Percentiles rank a stretch among this genome's conserved stretches.
Evolutionary conservation across 768 basidiomycete genomes (phyloP).

Genomic region (Boletus vermiculosoides): DNA sequence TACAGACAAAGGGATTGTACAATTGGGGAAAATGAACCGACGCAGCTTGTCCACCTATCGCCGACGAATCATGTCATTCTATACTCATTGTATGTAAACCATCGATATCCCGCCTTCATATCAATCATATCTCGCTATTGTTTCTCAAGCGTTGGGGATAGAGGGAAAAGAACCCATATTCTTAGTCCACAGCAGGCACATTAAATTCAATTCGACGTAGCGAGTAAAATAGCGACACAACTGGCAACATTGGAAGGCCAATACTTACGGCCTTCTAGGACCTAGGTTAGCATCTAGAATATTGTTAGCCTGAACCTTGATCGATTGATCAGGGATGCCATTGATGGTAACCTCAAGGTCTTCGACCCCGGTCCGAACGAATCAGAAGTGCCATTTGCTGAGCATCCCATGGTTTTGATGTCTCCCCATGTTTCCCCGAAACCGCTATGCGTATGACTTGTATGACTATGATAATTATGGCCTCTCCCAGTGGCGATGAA

Average conservation of each 20-base stretch:
- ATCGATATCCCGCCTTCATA: slow-evolving; percentile 31
- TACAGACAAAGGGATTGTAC: slow-evolving; percentile 8
- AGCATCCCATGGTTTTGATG: not conserved
- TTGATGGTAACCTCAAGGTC: slow-evolving; percentile 7
- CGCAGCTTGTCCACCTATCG: slow-evolving; percentile 6
- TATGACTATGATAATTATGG: not conserved
- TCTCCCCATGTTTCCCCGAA: not conserved
- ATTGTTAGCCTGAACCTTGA: slow-evolving; percentile 11
- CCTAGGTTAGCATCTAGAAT: slow-evolving; percentile 5
- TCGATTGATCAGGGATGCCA: slow-evolving; percentile 12
- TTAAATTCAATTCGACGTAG: not conserved
- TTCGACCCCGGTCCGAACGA: not conserved
- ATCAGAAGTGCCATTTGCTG: not conserved
- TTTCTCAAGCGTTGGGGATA: slow-evolving; percentile 33
- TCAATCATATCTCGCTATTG: slow-evolving; percentile 47
- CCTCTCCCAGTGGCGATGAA: not conserved
- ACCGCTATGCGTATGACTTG: not conserved
- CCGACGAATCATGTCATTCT: slow-evolving; percentile 5
- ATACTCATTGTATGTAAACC: not conserved
- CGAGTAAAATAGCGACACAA: not conserved
- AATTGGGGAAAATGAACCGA: slow-evolving; percentile 10
- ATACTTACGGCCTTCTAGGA: slow-evolving; percentile 8
- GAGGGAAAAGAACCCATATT: slow-evolving; percentile 3
- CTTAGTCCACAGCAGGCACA: slow-evolving; percentile 19
- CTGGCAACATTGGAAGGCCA: slow-evolving; percentile 8